phyloP scores from a whole-genome alignment of 352 stramenopile species.

The Pythium utonaiense region DNA sequence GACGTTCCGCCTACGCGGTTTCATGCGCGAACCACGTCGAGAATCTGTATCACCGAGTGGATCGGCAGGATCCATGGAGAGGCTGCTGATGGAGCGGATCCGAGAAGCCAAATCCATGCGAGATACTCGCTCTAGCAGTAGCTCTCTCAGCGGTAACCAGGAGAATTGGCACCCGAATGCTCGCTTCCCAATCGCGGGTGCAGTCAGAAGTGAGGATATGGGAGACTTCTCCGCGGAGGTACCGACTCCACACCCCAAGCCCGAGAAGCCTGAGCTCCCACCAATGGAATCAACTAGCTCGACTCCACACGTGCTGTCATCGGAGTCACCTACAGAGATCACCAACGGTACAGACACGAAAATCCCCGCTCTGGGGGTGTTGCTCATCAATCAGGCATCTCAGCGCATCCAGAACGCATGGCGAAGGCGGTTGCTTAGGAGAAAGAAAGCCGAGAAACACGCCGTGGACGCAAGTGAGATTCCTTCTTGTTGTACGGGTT shows the following conservation, averaged over 20 bases:
- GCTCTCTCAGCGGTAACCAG: not conserved
- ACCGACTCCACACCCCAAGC: constrained; percentile 12
- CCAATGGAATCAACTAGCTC: not conserved
- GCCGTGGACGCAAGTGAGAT: not conserved
- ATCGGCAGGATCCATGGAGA: constrained; percentile 8
- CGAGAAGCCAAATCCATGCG: constrained; percentile 34
- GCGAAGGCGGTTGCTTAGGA: not conserved
- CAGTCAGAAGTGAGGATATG: not conserved
- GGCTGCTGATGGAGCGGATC: constrained; percentile 37
- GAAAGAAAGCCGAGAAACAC: not conserved
- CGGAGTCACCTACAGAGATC: too few relatives aligned
- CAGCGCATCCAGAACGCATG: constrained; percentile 5
- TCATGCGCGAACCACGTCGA: not conserved
- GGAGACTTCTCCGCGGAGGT: not conserved
- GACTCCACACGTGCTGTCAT: not conserved
- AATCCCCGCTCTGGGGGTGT: too few relatives aligned
- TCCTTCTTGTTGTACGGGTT: not conserved
- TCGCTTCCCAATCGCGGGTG: too few relatives aligned
- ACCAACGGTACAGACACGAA: too few relatives aligned
- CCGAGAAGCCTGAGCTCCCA: constrained; percentile 2
- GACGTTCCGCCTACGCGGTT: not conserved
- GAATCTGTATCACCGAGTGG: not conserved
- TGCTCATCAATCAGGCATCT: not conserved
- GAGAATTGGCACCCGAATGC: constrained; percentile 10
- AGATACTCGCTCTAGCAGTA: not conserved